Evolutionary conservation across 768 basidiomycete species (phyloP).

Genomic region (Lactarius vividus): DNA sequence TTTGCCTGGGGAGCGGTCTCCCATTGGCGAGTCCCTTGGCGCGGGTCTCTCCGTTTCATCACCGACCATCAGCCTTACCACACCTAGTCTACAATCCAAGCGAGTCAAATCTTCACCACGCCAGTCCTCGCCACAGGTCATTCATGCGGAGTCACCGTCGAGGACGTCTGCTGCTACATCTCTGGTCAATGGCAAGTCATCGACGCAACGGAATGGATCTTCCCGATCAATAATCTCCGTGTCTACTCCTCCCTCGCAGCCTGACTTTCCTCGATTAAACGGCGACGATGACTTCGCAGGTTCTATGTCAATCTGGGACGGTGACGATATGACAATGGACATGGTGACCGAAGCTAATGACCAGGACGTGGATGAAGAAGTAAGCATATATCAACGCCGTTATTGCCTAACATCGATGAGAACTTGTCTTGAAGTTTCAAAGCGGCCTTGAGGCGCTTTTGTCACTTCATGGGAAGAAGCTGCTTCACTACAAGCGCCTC

Average conservation of each 20-base stretch:
- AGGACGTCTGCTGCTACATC: constrained; percentile 28
- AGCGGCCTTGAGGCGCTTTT: constrained; percentile 41
- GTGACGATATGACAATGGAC: constrained; percentile 63
- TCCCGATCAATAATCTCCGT: constrained; percentile 17
- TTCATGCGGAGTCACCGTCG: constrained; percentile 26
- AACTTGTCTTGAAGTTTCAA: constrained; percentile 40
- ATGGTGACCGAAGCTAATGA: constrained; percentile 61
- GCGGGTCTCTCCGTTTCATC: constrained; percentile 28
- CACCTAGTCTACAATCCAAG: constrained; percentile 21
- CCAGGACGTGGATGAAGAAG: constrained; percentile 72
- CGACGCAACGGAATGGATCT: constrained; percentile 29
- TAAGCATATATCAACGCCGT: constrained; percentile 29
- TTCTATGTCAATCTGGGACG: constrained; percentile 45
- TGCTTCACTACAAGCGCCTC: constrained; percentile 73
- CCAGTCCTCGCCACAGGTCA: constrained; percentile 28
- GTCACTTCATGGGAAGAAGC: constrained; percentile 48
- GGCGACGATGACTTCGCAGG: constrained; percentile 29
- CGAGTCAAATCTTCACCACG: constrained; percentile 19
- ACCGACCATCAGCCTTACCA: constrained; percentile 21
- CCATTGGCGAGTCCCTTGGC: constrained; percentile 28
- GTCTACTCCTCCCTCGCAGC: constrained; percentile 15
- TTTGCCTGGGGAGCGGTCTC: constrained; percentile 35
- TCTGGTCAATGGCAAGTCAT: constrained; percentile 29
- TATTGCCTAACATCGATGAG: constrained; percentile 7
- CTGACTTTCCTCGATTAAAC: constrained; percentile 32